These are phyloP conservation scores for Suillus subluteus DNA, from an alignment of 768 basidiomycete species.

Conservation along the genomic window DNA sequence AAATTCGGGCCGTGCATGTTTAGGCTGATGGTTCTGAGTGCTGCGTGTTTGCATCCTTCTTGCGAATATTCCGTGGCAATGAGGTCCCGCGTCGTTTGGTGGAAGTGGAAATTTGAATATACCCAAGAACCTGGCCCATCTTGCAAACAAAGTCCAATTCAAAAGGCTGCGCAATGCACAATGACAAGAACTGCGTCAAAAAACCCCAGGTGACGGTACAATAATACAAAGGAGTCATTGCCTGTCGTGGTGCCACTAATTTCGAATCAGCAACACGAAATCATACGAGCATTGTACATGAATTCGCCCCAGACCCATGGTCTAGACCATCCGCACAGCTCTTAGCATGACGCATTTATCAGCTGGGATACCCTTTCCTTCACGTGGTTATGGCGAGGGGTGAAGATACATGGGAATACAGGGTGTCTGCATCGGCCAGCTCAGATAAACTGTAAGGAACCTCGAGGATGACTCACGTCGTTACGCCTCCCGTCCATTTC, in stretches of 20 bases:
- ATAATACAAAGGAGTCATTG: not conserved
- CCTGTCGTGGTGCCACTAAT: not conserved
- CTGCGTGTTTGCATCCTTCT: not conserved
- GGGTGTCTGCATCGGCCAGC: slow-evolving; percentile 7
- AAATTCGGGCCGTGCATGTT: not conserved
- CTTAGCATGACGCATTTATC: not conserved
- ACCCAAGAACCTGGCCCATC: not conserved
- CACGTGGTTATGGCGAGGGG: slow-evolving; percentile 5
- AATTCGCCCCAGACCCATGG: not conserved
- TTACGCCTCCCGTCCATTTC: slow-evolving; percentile 23
- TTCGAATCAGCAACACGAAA: not conserved
- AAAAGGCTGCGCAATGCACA: not conserved
- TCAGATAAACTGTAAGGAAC: not conserved
- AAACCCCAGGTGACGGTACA: not conserved
- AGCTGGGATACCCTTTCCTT: not conserved
- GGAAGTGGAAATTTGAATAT: not conserved
- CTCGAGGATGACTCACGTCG: slow-evolving; percentile 22
- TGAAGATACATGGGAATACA: slow-evolving; percentile 12
- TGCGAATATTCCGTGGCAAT: not conserved
- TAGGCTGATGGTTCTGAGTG: not conserved
- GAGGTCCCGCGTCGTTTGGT: not conserved
- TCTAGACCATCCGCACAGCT: not conserved
- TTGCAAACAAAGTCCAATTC: not conserved
- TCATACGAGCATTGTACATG: not conserved
- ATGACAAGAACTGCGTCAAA: not conserved